Evolutionary conservation across 1,284 basidiomycete genomes (phyloP).

Genomic region (Trametes sp.): DNA sequence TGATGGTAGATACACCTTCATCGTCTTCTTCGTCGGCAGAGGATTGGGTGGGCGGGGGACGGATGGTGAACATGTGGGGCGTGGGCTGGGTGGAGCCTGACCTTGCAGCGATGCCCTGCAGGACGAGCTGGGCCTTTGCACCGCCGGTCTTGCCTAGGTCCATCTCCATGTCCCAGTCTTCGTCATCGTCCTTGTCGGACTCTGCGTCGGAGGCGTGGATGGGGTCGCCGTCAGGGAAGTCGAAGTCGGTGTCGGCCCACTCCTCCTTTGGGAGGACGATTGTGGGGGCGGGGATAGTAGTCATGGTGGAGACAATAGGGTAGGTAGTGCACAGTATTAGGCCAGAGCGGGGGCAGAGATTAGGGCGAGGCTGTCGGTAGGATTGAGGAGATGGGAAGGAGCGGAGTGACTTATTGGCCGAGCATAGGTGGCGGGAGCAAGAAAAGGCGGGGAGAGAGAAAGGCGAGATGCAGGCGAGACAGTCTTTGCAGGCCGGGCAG

Average conservation of each 20-base stretch:
- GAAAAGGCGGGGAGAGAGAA: conserved; percentile 20
- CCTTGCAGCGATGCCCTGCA: conserved; percentile 45
- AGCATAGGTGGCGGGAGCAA: conserved; percentile 30
- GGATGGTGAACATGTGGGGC: conserved; percentile 64
- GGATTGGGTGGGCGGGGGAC: conserved; percentile 59
- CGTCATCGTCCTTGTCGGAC: conserved; percentile 67
- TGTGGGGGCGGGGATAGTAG: conserved; percentile 65
- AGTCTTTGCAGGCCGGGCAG: conserved; percentile 17
- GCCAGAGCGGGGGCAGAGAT: conserved; percentile 30
- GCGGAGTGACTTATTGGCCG: conserved; percentile 34
- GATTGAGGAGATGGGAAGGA: conserved; percentile 32
- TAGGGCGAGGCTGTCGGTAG: conserved; percentile 31
- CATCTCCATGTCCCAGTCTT: conserved; percentile 83
- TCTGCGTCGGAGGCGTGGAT: conserved; percentile 62
- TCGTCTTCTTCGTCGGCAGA: conserved; percentile 71
- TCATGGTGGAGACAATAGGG: conserved; percentile 49
- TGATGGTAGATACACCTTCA: conserved; percentile 82
- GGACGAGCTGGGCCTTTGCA: conserved; percentile 53
- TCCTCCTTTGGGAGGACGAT: conserved; percentile 67
- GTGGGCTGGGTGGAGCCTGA: conserved; percentile 40
- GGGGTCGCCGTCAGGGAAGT: conserved; percentile 74
- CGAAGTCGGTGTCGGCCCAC: conserved; percentile 86
- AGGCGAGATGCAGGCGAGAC: conserved; percentile 23
- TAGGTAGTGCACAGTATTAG: conserved; percentile 32
- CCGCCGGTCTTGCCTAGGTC: conserved; percentile 65